Evolutionary conservation across 371 early-diverging fungal genomes (phyloP).

Genomic region (Mortierella sp.): DNA sequence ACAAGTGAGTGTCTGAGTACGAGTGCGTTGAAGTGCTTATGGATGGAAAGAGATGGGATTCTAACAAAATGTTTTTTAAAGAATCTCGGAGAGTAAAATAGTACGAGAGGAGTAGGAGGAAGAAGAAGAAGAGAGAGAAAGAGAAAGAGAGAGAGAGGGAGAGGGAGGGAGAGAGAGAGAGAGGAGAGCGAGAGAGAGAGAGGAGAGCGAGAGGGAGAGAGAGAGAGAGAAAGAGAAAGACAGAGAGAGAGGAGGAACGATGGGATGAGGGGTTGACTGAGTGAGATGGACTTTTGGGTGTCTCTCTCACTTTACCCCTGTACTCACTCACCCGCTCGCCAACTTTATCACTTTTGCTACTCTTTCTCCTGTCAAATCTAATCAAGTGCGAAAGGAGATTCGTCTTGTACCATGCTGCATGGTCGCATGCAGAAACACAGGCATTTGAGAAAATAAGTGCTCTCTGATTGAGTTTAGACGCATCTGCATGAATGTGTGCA

Average conservation of each 20-base stretch:
- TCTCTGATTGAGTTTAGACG: slow-evolving; percentile 11
- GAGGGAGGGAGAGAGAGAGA: background rate
- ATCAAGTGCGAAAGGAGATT: background rate
- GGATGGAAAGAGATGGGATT: background rate
- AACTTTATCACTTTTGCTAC: background rate
- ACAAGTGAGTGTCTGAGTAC: background rate
- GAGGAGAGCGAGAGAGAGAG: background rate
- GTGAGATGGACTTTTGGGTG: background rate
- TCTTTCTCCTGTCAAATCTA: background rate
- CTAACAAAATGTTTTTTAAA: background rate
- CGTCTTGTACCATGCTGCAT: background rate
- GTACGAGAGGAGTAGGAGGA: background rate
- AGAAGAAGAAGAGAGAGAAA: background rate
- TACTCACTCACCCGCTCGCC: background rate
- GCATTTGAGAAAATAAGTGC: background rate
- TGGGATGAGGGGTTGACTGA: background rate
- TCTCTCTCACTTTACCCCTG: background rate
- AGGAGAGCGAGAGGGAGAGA: background rate
- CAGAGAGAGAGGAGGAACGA: background rate
- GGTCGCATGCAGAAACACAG: slow-evolving; percentile 8
- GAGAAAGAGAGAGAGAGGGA: background rate
- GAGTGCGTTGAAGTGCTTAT: background rate
- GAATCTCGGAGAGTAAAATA: background rate
- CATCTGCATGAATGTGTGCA: background rate
- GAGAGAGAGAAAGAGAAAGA: background rate